Conservation (phyloP, 805 yeast species). For the Lipomyces yamadae region DNA sequence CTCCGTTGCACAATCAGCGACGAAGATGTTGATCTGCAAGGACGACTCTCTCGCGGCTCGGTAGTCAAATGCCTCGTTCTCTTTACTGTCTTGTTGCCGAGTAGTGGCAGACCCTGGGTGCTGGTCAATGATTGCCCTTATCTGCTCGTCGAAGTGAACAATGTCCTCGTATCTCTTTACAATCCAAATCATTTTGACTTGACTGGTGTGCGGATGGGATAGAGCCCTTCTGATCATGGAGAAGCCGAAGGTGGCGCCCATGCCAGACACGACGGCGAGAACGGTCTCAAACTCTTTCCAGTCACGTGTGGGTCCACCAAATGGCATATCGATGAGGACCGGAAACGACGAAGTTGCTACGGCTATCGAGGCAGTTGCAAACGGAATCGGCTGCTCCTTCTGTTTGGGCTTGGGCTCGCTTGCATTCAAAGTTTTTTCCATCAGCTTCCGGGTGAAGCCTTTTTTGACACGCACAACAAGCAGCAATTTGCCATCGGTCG, state of each 20-base stretch:
- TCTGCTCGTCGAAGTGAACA: background rate
- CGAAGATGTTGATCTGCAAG: conserved; percentile 11
- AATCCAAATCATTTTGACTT: conserved; percentile 10
- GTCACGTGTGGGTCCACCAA: conserved; percentile 53
- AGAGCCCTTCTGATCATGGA: conserved; percentile 43
- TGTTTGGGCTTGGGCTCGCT: background rate
- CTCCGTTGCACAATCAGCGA: conserved; percentile 13
- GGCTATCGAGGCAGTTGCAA: background rate
- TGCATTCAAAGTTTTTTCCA: background rate
- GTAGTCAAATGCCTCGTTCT: background rate
- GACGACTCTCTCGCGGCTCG: background rate
- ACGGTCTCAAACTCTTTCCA: conserved; percentile 51
- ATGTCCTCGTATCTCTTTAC: conserved; percentile 12
- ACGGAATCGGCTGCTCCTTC: background rate
- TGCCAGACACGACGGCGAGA: conserved; percentile 52
- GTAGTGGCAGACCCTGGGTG: background rate
- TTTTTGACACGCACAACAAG: conserved; percentile 47
- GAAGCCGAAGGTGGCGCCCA: conserved; percentile 54
- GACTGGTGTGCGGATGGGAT: background rate
- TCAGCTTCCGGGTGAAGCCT: conserved; percentile 29
- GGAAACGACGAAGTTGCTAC: conserved; percentile 40
- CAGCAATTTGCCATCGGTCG: conserved; percentile 48
- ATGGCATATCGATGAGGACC: conserved; percentile 54
- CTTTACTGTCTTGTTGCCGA: background rate
- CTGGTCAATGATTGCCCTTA: background rate